These are phyloP conservation scores for Raffaelea deltoideospora DNA, from an alignment of 2,329 filamentous ascomycete species.

Conservation along the genomic window DNA sequence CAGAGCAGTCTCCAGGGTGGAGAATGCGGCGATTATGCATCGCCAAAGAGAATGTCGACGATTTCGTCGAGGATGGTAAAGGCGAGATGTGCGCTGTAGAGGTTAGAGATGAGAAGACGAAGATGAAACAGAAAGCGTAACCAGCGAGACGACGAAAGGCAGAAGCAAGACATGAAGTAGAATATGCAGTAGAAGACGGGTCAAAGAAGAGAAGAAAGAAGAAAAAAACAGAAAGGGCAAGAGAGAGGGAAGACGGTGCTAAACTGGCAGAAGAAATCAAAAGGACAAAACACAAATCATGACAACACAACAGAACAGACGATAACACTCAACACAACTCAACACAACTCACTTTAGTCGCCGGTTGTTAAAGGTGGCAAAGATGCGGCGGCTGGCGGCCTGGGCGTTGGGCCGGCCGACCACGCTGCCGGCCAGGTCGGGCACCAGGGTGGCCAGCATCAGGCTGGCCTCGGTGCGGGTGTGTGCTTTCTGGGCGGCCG, in stretches of 20 bases:
- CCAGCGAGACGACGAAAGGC: too few species aligned
- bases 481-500: constrained; percentile 56
- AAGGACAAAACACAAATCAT: not conserved
- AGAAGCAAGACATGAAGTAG: too few species aligned
- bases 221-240: too few species aligned
- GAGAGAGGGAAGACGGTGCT: too few species aligned
- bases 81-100: constrained; percentile 47
- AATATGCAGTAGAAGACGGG: too few species aligned
- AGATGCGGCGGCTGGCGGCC: constrained; percentile 72
- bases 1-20: too few species aligned
- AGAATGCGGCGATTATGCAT: too few species aligned
- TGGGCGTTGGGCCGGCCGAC: constrained; percentile 87
- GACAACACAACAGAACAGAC: not conserved
- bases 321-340: too few species aligned
- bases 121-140: too few species aligned
- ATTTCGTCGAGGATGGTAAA: constrained; percentile 61
- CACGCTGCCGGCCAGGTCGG: constrained; percentile 82
- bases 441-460: constrained; percentile 77
- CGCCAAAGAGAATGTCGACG: constrained; percentile 47
- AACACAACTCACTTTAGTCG: constrained; percentile 59
- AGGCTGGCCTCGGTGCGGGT: constrained; percentile 77
- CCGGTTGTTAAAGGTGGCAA: constrained; percentile 83
- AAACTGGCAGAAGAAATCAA: too few species aligned
- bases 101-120: constrained; percentile 5
- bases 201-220: too few species aligned